Evolutionary conservation across 2,329 filamentous ascomycete genomes (phyloP), one percentile per base, ranked within the genome.

Genomic region (Calonectria pseudoturangicola): DNA sequence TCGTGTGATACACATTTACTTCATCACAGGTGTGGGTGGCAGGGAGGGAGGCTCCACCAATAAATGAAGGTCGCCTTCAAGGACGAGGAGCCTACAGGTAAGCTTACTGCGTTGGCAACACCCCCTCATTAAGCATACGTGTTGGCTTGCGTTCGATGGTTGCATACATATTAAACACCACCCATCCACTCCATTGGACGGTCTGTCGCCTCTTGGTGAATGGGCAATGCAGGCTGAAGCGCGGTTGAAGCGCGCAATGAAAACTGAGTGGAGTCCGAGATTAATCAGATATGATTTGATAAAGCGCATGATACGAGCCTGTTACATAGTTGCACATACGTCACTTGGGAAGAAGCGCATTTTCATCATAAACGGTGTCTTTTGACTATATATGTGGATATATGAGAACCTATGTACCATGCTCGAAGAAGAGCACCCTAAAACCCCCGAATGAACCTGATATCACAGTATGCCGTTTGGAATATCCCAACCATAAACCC

Each of bases 391-490:
- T 60, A 28, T 21, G 21, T 21, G 21, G 21, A 21, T 41, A 60
- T 56, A 15, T 58, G 25, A 18, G 39, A 60, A 27, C 54, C 36
- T 41, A 60, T 60, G 33, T 60, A 60, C 36, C 15, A 28, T 41
- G 18, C 54, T 39, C 21, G 7, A 27, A 58, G 16, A 58, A 41
- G 25, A 28, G 33, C 36, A 28, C 12, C 25, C 36, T 9, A 21
- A 60, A 27, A 15, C 36, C 54, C 54, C 36, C 25, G 33, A 25
- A 41, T 27, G 33, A 41, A 60, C 36, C 54, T 36, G 54, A 60
- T 60, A 60, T 60, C 54, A 27, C 33, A 60, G 36, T 60, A 60
- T 60, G 33, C 21, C 21, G 54, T 60, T 60, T 41, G 30, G 36
- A 41, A 60, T 60, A 41, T 60, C 54, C 33, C 33, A 41, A 60